Evolutionary conservation across 1,284 basidiomycete genomes (phyloP), one percentile per base, ranked within the genome.

Genomic region (Leccinum subrobustum): DNA sequence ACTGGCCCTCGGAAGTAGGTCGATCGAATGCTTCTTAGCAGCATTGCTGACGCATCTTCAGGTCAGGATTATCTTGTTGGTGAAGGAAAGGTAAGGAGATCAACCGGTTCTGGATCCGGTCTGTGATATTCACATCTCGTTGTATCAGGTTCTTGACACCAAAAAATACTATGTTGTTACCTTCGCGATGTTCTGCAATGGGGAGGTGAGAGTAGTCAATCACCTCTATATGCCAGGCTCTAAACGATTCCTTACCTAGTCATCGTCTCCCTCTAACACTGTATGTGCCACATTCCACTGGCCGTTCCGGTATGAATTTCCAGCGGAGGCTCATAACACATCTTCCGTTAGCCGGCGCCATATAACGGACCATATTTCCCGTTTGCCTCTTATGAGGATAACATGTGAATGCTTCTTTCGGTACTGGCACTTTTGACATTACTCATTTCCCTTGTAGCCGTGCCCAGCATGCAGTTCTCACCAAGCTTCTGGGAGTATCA

Each of bases 231-330:
- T 16, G 14, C 23, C 23, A 20, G 20, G 14, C 27, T 27, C 12
- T 18, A n/a, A 33, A 9, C 14, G 20, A 37, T 51, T 25, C 25
- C 25, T 42, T 7, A 29, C 12, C 29, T n/a, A 76, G 82, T 87
- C 84, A 0, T 86, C 84, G 6, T 86, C 85, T 23, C 85, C 85
- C 14, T 87, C 85, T 0, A 86, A 85, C 65, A 84, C 83, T 54
- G 83, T 84, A 58, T 44, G 55, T 20, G 5, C 16, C 16, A 6
- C 11, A 53, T 48, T 8, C 23, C 23, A 48, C 44, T 42, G 3
- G 5, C 39, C n/a, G 4, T 37, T 11, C 12, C 25, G 42, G 27
- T 23, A 25, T 11, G 14, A 23, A 11, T 18, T 31, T 37, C 31
- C 25, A 35, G 3, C 9, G 37, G 60, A 61, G 9, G 5, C 27